Percentiles rank a stretch among this genome's conserved stretches.
phyloP scores from a whole-genome alignment of 768 basidiomycete genomes.

The Sporobolomyces phaffii region DNA sequence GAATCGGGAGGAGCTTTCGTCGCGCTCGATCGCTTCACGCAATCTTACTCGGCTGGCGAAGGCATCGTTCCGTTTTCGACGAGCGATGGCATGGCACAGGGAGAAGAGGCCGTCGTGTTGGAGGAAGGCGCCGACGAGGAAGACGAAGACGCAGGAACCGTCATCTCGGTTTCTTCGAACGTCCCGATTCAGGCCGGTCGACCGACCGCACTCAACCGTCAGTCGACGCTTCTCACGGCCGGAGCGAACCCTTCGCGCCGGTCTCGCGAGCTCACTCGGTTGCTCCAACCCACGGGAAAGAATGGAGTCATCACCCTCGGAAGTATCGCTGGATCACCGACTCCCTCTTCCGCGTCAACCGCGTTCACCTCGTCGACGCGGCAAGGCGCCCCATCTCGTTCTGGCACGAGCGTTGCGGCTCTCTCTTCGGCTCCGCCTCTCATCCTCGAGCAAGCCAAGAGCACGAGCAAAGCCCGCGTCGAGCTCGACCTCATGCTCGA shows the following conservation, averaged over 20 bases:
- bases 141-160: neutral
- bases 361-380: constrained; percentile 33
- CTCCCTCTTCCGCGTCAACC: constrained; percentile 27
- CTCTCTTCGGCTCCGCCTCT: constrained; percentile 42
- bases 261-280: constrained; percentile 35
- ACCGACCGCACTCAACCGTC: constrained; percentile 16
- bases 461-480: constrained; percentile 62
- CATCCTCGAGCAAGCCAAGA: constrained; percentile 62
- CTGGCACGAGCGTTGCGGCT: constrained; percentile 1
- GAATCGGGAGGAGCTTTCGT: constrained; percentile 54
- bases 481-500: constrained; percentile 75
- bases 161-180: constrained; percentile 24
- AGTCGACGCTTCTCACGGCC: constrained; percentile 38
- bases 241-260: constrained; percentile 37
- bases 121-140: constrained; percentile 19
- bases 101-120: neutral
- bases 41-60: constrained; percentile 1
- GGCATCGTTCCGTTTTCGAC: neutral
- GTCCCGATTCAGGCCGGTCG: neutral
- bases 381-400: constrained; percentile 2
- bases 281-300: constrained; percentile 4
- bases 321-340: constrained; percentile 24
- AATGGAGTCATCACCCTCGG: constrained; percentile 22
- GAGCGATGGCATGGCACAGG: constrained; percentile 11
- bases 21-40: constrained; percentile 47